Percentiles rank a stretch among this genome's conserved stretches.
These are phyloP conservation scores for Cajanus cajan DNA, from an alignment of 306 rosid genomes.

Conservation along the genomic window DNA sequence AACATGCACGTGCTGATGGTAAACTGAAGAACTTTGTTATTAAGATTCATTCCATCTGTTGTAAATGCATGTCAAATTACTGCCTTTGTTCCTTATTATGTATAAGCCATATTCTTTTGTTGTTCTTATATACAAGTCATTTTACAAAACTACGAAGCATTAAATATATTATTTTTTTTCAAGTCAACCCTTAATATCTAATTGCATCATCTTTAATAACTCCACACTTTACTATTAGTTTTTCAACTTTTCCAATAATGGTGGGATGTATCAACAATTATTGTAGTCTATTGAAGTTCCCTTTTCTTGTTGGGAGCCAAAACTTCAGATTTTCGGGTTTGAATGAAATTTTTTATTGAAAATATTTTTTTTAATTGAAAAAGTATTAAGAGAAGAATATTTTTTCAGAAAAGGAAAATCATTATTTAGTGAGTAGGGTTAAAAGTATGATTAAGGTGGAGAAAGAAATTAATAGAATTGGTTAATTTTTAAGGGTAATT, in stretches of 20 bases:
- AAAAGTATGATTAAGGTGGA: background rate
- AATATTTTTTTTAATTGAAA: background rate
- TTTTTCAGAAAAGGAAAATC: background rate
- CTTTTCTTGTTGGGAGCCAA: background rate
- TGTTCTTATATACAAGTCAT: background rate
- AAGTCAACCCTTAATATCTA: background rate
- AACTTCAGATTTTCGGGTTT: background rate
- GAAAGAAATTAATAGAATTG: background rate
- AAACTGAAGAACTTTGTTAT: constrained; percentile 39
- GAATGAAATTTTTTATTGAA: background rate
- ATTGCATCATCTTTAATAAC: background rate
- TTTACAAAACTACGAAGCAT: background rate
- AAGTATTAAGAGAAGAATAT: background rate
- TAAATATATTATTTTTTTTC: background rate
- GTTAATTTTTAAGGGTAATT: background rate
- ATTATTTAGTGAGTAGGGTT: background rate
- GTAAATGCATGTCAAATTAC: background rate
- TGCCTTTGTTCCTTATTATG: background rate
- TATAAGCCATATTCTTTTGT: background rate
- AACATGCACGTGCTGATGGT: constrained; percentile 54
- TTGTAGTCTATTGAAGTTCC: background rate
- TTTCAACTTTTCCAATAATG: background rate
- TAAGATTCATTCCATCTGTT: constrained; percentile 13
- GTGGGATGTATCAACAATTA: no score
- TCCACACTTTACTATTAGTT: background rate